These are phyloP conservation scores for Verticillium longisporum DNA, from an alignment of 2,329 filamentous ascomycete species.

Conservation along the genomic window DNA sequence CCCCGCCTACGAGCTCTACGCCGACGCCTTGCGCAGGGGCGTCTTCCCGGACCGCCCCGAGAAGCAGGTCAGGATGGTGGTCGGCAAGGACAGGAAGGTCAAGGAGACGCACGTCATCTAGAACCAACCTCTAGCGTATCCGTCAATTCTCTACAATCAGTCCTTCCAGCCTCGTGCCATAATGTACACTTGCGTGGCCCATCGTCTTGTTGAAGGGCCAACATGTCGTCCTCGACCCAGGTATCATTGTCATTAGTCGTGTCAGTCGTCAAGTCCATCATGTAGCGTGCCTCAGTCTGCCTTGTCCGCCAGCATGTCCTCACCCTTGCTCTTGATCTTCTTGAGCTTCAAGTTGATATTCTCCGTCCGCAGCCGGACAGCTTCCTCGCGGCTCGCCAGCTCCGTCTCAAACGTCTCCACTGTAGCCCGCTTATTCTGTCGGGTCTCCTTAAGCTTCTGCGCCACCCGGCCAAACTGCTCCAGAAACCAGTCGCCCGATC, in stretches of 20 bases:
- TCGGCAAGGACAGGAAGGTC: slow-evolving; percentile 54
- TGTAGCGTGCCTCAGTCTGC: slow-evolving; percentile 15
- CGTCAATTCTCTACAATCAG: no score
- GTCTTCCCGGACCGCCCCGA: slow-evolving; percentile 43
- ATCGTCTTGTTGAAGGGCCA: background rate
- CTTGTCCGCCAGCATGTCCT: slow-evolving; percentile 46
- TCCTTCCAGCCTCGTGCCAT: no score
- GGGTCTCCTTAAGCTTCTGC: slow-evolving; percentile 37
- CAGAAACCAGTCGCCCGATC: slow-evolving; percentile 53
- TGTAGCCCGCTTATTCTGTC: slow-evolving; percentile 41
- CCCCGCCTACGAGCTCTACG: slow-evolving; percentile 66
- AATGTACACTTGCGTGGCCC: no score
- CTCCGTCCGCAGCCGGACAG: slow-evolving; percentile 44
- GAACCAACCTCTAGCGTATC: background rate
- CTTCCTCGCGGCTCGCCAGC: slow-evolving; percentile 46
- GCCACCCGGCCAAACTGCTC: slow-evolving; percentile 45
- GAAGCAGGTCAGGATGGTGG: slow-evolving; percentile 54
- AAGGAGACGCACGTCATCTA: slow-evolving; percentile 46
- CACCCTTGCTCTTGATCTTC: slow-evolving; percentile 49
- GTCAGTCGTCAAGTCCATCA: background rate
- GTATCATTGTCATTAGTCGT: background rate
- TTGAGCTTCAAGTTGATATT: slow-evolving; percentile 47
- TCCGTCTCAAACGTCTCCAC: slow-evolving; percentile 47
- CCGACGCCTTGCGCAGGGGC: slow-evolving; percentile 50
- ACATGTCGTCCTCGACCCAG: background rate